A percentile compares a stretch with the other conserved stretches of the same genome.
Conservation (phyloP, 768 basidiomycete species). For the Auriculariales sp. region DNA sequence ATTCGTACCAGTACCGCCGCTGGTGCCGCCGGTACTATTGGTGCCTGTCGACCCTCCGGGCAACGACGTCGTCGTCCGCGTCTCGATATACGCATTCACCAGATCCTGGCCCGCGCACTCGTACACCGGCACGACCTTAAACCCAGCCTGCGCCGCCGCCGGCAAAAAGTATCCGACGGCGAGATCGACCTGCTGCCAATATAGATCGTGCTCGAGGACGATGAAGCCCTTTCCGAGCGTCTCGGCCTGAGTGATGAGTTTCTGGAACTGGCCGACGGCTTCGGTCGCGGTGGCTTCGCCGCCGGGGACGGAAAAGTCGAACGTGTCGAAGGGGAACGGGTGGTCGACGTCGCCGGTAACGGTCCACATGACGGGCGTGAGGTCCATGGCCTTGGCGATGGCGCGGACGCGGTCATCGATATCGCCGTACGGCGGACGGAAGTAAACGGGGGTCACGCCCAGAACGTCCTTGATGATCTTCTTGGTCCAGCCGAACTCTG, state of each 20-base stretch:
- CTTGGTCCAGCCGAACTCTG: constrained; percentile 45
- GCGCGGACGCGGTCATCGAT: constrained; percentile 80
- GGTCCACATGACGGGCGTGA: constrained; percentile 78
- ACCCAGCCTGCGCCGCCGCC: too few relatives aligned
- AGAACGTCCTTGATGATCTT: constrained; percentile 27
- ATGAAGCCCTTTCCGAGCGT: constrained; percentile 65
- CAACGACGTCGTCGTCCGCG: too few relatives aligned
- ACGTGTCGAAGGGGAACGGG: constrained; percentile 52
- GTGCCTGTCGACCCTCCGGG: too few relatives aligned
- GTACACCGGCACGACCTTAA: too few relatives aligned
- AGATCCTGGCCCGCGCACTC: too few relatives aligned
- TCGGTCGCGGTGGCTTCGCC: constrained; percentile 41
- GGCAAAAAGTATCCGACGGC: constrained; percentile 81
- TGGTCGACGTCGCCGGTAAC: constrained; percentile 32
- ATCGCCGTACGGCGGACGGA: constrained; percentile 74
- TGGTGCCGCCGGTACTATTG: too few relatives aligned
- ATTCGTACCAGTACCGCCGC: too few relatives aligned
- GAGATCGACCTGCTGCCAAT: constrained; percentile 71
- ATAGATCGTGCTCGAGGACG: constrained; percentile 76
- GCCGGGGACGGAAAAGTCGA: constrained; percentile 72
- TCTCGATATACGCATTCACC: too few relatives aligned
- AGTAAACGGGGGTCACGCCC: constrained; percentile 65
- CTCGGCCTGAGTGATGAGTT: constrained; percentile 50
- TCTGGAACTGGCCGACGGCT: constrained; percentile 49
- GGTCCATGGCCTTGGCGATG: constrained; percentile 68